phyloP scores from a whole-genome alignment of 192 early-diverging fungal species.

The Coemansia erecta region DNA sequence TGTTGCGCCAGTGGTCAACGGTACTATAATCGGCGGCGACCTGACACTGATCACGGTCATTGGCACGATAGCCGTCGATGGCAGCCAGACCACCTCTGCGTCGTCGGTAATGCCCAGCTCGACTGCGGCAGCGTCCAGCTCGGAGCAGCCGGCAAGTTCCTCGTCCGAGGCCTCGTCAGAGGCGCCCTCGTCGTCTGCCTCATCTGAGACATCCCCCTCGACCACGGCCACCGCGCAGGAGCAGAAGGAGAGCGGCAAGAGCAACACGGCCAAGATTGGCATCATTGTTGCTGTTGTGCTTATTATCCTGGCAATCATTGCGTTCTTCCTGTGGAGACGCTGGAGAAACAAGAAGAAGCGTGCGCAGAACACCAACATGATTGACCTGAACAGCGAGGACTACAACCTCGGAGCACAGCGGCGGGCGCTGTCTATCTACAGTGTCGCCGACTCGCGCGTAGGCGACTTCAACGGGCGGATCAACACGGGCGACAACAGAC shows the following conservation, averaged over 20 bases:
- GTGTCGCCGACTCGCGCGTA: too few relatives aligned
- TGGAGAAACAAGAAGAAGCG: slow-evolving; percentile 24
- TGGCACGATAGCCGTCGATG: background rate
- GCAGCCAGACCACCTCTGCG: background rate
- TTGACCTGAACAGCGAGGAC: slow-evolving; percentile 15
- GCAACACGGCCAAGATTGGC: slow-evolving; percentile 20
- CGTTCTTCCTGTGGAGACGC: slow-evolving; percentile 25
- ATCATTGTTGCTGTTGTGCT: slow-evolving; percentile 28
- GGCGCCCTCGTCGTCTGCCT: background rate
- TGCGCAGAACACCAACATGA: slow-evolving; percentile 9
- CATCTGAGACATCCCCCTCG: background rate
- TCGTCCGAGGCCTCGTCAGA: background rate
- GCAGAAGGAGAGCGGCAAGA: slow-evolving; percentile 8
- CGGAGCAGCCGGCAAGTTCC: background rate
- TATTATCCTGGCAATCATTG: slow-evolving; percentile 18
- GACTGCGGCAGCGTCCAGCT: background rate
- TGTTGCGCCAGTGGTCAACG: slow-evolving; percentile 10
- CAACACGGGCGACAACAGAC: too few relatives aligned
- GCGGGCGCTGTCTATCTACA: too few relatives aligned
- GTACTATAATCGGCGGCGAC: slow-evolving; percentile 29
- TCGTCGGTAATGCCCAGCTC: background rate
- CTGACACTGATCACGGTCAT: slow-evolving; percentile 12
- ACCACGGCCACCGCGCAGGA: background rate
- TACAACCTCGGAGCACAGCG: background rate
- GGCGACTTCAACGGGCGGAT: too few relatives aligned